phyloP scores from a whole-genome alignment of 2,329 filamentous ascomycete genomes.

The Aspergillus sp. region DNA sequence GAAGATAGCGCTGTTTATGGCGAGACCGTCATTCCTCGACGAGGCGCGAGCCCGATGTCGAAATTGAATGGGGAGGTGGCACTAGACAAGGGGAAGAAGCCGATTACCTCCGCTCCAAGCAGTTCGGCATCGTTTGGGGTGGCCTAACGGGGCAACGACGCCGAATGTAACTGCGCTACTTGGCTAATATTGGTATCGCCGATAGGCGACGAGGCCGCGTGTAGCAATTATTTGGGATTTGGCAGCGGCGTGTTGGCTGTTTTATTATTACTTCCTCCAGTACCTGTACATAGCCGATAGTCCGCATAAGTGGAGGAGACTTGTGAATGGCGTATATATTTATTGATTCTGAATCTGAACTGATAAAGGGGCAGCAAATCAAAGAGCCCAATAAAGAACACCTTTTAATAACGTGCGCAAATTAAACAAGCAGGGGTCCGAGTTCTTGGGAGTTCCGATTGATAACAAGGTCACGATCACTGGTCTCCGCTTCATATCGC shows the following conservation, averaged over 20 bases:
- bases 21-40: conserved; percentile 29
- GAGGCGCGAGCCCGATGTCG: conserved; percentile 22
- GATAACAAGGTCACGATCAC: conserved; percentile 17
- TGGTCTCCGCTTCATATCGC: conserved; percentile 2
- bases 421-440: conserved; percentile 3
- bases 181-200: background rate
- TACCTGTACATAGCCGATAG: background rate
- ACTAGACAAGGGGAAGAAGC: conserved; percentile 22
- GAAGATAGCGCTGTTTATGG: conserved; percentile 40
- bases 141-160: conserved; percentile 11
- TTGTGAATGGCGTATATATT: background rate
- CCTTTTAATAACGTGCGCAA: background rate
- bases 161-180: conserved; percentile 4
- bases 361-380: background rate
- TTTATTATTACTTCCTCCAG: background rate
- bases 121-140: conserved; percentile 21
- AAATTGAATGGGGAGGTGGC: conserved; percentile 27
- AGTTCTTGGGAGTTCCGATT: conserved; percentile 17
- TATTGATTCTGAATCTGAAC: background rate
- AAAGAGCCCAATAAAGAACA: background rate
- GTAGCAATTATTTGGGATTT: conserved; percentile 1
- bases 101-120: conserved; percentile 9
- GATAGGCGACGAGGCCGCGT: background rate
- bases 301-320: background rate
- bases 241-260: background rate